Conservation (phyloP, 2,329 filamentous ascomycete genomes). For the Triangularia verruculosa region DNA sequence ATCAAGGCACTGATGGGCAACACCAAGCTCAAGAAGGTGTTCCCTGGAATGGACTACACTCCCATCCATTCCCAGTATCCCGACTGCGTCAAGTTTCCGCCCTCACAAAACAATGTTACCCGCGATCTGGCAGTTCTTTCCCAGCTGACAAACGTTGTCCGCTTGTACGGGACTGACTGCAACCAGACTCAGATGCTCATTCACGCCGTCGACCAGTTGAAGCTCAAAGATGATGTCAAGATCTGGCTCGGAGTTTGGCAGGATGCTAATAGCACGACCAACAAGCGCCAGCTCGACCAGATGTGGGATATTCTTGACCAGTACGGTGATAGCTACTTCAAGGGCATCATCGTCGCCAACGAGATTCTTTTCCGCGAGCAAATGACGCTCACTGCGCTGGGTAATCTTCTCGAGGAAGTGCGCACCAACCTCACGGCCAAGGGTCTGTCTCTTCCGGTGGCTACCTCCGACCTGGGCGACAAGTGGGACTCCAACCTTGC, state of each 20-base stretch:
- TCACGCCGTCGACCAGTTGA: constrained; percentile 72
- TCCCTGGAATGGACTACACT: constrained; percentile 93
- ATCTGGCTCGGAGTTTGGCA: constrained; percentile 96
- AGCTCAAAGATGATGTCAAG: constrained; percentile 70
- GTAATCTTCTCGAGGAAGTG: constrained; percentile 63
- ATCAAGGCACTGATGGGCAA: constrained; percentile 83
- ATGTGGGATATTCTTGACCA: constrained; percentile 80
- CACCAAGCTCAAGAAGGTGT: constrained; percentile 80
- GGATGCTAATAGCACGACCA: constrained; percentile 78
- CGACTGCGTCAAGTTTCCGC: constrained; percentile 70
- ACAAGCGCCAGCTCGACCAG: constrained; percentile 73
- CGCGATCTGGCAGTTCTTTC: constrained; percentile 86
- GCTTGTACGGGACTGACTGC: constrained; percentile 93
- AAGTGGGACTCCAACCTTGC: constrained; percentile 76
- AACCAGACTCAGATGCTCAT: constrained; percentile 95
- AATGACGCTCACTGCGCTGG: constrained; percentile 63
- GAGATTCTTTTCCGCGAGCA: constrained; percentile 75
- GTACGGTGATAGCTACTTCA: constrained; percentile 68
- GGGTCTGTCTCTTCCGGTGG: constrained; percentile 69
- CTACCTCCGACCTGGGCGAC: constrained; percentile 84
- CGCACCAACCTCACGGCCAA: constrained; percentile 67
- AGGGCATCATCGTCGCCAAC: constrained; percentile 78
- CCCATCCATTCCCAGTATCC: constrained; percentile 89
- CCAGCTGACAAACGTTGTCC: constrained; percentile 82
- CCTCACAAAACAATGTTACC: constrained; percentile 92